Evolutionary conservation across 2,329 filamentous ascomycete species (phyloP), one percentile per base, ranked within the genome.

Genomic region (Waltergamsia citrina): DNA sequence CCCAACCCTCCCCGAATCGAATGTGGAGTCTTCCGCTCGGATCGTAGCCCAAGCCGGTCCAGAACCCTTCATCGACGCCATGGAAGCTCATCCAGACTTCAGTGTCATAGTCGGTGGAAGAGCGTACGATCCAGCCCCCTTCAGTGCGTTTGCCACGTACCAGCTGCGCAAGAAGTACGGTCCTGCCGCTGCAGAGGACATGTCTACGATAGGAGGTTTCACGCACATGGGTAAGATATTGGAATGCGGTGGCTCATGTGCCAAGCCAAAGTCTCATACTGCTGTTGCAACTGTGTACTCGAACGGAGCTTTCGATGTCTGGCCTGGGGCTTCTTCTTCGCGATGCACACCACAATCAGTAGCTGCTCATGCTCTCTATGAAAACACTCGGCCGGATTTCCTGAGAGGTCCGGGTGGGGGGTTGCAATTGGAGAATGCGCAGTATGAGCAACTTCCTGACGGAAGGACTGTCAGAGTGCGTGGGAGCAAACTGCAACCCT

Each of bases 321-420:
- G 46, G 3, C 67, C 69, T 0, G 43, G 62, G 0, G 50, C 55
- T 5, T 52, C 59, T 0, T 40, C 41, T 0, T 53, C 59, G 0
- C 50, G 49, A 2, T 74, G 70, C 38, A 71, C 63, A 0, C 58
- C 65, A 0, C 35, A 63, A 0, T 64, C 61, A 0, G 68, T 74
- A 1, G 68, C 68, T 1, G 65, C 69, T 0, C 69, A 74, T 39
- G 63, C 67, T 0, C 45, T 74, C 8, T 74, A 74, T 33, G 70
- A 74, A 50, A 74, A 74, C 38, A 56, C 60, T 0, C 46, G 69
- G 12, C 69, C 71, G 0, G 70, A 74, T 44, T 42, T 65, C 2
- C 43, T 73, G 2, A 39, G 51, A 5, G 70, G 70, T 0, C 71
- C 70, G 0, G 71, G 69, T 0, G 71, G 69, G 0, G 45, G 50